phyloP scores from a whole-genome alignment of 352 stramenopile genomes.

The Pythium apleroticum region DNA sequence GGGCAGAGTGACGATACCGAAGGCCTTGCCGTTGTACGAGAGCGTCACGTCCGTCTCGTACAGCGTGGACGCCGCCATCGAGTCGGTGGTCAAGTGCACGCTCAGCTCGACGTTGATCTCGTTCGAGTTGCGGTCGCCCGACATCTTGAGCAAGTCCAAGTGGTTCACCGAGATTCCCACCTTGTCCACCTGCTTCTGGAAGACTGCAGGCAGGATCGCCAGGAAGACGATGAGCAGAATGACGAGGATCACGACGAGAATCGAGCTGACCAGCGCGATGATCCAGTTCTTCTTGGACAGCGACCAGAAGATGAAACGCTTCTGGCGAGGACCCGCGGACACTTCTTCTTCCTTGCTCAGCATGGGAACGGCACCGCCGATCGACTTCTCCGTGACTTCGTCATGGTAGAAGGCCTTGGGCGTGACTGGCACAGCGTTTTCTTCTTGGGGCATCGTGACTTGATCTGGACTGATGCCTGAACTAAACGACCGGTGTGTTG shows the following conservation, averaged over 20 bases:
- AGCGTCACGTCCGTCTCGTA: conserved; percentile 49
- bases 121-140: conserved; percentile 32
- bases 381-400: background rate
- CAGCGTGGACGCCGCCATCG: conserved; percentile 41
- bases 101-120: conserved; percentile 52
- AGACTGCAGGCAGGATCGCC: conserved; percentile 50
- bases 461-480: background rate
- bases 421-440: conserved; percentile 2
- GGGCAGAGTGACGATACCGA: conserved; percentile 51
- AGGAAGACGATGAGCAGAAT: conserved; percentile 67
- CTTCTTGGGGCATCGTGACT: conserved; percentile 4
- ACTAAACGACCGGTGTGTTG: background rate
- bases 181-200: conserved; percentile 65
- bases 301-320: conserved; percentile 53
- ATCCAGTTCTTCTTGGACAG: conserved; percentile 61
- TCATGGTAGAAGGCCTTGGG: conserved; percentile 3
- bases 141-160: conserved; percentile 57
- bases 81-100: conserved; percentile 51
- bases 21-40: conserved; percentile 44
- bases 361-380: background rate
- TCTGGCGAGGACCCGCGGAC: conserved; percentile 11
- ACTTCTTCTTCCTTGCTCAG: conserved; percentile 2
- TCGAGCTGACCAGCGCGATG: conserved; percentile 40
- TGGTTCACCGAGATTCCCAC: conserved; percentile 64
- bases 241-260: conserved; percentile 44